These are phyloP conservation scores for Schoenoplectus triqueter DNA, from an alignment of 202 grass and related monocot genomes.

Conservation along the genomic window DNA sequence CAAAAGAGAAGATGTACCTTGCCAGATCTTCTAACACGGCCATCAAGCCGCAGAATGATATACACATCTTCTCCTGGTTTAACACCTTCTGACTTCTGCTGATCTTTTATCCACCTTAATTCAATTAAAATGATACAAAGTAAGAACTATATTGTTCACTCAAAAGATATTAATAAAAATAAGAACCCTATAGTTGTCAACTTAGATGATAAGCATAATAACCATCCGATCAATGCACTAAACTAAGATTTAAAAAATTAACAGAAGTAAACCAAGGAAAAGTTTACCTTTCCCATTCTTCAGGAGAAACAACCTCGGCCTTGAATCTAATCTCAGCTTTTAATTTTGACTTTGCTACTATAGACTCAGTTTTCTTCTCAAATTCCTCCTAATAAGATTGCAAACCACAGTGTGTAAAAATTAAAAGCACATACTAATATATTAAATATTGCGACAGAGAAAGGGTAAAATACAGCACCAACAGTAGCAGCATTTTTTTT, in stretches of 20 bases:
- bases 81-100: slow-evolving; percentile 84
- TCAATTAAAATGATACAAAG: slow-evolving; percentile 33
- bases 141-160: slow-evolving; percentile 31
- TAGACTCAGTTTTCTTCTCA: slow-evolving; percentile 76
- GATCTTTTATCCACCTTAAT: slow-evolving; percentile 80
- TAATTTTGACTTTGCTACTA: slow-evolving; percentile 71
- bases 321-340: slow-evolving; percentile 90
- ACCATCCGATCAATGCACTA: slow-evolving; percentile 21
- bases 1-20: slow-evolving; percentile 55
- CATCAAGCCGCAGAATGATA: slow-evolving; percentile 83
- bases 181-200: slow-evolving; percentile 33
- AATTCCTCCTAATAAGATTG: slow-evolving; percentile 73
- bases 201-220: slow-evolving; percentile 7
- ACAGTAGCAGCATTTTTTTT: neutral
- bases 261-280: slow-evolving; percentile 27
- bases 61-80: slow-evolving; percentile 83
- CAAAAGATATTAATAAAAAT: slow-evolving; percentile 4
- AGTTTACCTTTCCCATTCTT: slow-evolving; percentile 96
- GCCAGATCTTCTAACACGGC: slow-evolving; percentile 91
- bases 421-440: slow-evolving; percentile 22
- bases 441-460: neutral
- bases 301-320: slow-evolving; percentile 84
- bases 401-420: slow-evolving; percentile 37
- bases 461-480: slow-evolving; percentile 13
- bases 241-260: slow-evolving; percentile 25